Percentiles rank a stretch among this genome's conserved stretches.
These are phyloP conservation scores for Pleurostoma richardsiae DNA, from an alignment of 2,329 filamentous ascomycete genomes.

Conservation along the genomic window DNA sequence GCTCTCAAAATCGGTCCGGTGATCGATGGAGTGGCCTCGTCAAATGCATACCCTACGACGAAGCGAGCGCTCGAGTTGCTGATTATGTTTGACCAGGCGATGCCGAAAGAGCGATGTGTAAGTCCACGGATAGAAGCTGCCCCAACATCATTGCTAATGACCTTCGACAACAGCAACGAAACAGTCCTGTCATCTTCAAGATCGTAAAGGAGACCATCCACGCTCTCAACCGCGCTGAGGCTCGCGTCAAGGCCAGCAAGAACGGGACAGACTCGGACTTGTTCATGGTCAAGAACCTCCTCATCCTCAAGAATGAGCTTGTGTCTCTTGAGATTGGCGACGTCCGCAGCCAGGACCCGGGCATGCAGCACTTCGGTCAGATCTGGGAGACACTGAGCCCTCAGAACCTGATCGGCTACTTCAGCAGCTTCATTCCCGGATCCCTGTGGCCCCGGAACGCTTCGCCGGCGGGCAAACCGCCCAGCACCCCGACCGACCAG, in stretches of 20 bases:
- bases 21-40: constrained; percentile 42
- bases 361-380: constrained; percentile 58
- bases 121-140: constrained; percentile 17
- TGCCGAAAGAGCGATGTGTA: constrained; percentile 60
- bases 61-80: constrained; percentile 55
- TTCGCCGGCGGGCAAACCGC: constrained; percentile 29
- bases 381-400: constrained; percentile 61
- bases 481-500: constrained; percentile 35
- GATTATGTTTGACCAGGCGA: constrained; percentile 57
- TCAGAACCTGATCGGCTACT: constrained; percentile 53
- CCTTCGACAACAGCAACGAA: constrained; percentile 35
- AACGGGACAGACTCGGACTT: constrained; percentile 69
- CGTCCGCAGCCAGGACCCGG: constrained; percentile 45
- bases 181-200: constrained; percentile 52
- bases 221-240: constrained; percentile 73
- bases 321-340: constrained; percentile 90
- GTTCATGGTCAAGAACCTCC: constrained; percentile 90
- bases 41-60: constrained; percentile 54
- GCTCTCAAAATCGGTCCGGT: constrained; percentile 46
- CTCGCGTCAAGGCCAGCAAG: constrained; percentile 60
- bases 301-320: constrained; percentile 93
- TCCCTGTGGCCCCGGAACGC: constrained; percentile 37
- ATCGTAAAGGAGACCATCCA: constrained; percentile 89
- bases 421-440: constrained; percentile 52
- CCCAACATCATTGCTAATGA: constrained; percentile 7